Evolutionary conservation across 768 basidiomycete species (phyloP), one percentile per base, ranked within the genome.

Genomic region (Mycena crocata): DNA sequence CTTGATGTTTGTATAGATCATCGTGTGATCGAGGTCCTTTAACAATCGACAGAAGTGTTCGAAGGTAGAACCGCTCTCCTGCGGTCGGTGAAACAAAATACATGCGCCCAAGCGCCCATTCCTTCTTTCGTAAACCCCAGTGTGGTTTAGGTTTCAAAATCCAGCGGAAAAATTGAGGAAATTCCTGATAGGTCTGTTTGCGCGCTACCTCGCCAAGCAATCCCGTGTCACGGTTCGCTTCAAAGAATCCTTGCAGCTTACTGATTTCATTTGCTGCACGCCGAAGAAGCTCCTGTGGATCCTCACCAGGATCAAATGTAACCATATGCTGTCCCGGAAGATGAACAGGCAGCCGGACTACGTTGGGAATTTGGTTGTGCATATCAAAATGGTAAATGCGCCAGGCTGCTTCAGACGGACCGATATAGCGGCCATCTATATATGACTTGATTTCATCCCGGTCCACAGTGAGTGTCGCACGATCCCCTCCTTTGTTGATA

Each of bases 311-410:
- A 58, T 81, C 64, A 55, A 79, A 85, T 3, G 64, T 51, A 0
- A 87, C 77, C 55, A 73, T 67, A 13, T 87, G 83, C 19, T 84
- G 71, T n/a, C 75, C 71, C 4, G 73, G 67, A 15, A 85, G 74
- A 67, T 87, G 86, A 13, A 87, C 75, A 13, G 76, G 80, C 3
- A 87, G 76, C 0, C 77, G 73, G 21, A 77, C 66, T 28, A 87
- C 79, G 57, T 73, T 73, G 1, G 85, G 85, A 21, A 62, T 24
- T 56, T 79, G 70, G 1, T 71, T 63, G 68, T 85, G 84, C 10
- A 79, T 75, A 2, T 58, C 26, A 63, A 78, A 74, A 8, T 77
- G 71, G 39, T 79, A 75, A 10, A 83, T 73, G 0, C 75, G 76
- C 78, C 80, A 82, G 5, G 57, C 30, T 31, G 80, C 79, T 37